These are phyloP conservation scores for Coniochaeta hoffmannii DNA, from an alignment of 2,329 filamentous ascomycete species.

Conservation along the genomic window DNA sequence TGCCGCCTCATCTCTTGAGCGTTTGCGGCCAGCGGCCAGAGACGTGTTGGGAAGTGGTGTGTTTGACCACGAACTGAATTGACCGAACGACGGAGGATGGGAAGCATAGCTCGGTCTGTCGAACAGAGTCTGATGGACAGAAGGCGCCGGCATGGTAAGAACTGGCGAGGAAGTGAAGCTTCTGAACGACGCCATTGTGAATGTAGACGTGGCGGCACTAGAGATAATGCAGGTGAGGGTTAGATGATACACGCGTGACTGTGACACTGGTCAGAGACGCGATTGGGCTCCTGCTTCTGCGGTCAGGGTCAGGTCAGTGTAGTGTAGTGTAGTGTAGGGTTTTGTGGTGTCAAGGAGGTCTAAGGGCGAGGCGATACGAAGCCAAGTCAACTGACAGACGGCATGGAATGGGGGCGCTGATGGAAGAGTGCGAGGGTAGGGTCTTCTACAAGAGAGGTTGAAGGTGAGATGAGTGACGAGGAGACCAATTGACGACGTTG, in stretches of 20 bases:
- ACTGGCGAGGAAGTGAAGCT: slow-evolving; percentile 37
- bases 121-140: slow-evolving; percentile 32
- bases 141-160: slow-evolving; percentile 37
- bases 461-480: background rate
- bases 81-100: slow-evolving; percentile 27
- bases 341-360: too few relatives aligned
- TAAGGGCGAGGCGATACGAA: background rate
- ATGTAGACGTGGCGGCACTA: slow-evolving; percentile 19
- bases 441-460: background rate
- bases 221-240: slow-evolving; percentile 14
- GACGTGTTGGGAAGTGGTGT: slow-evolving; percentile 17
- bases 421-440: background rate
- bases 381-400: slow-evolving; percentile 2
- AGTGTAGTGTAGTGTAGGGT: too few relatives aligned
- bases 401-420: background rate
- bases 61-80: slow-evolving; percentile 24
- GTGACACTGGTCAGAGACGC: slow-evolving; percentile 14
- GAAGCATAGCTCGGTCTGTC: slow-evolving; percentile 31
- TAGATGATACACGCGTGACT: slow-evolving; percentile 13
- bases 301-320: background rate
- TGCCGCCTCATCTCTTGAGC: slow-evolving; percentile 66
- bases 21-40: slow-evolving; percentile 59
- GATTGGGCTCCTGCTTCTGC: slow-evolving; percentile 2
- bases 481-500: background rate
- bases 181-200: slow-evolving; percentile 36